phyloP scores from a whole-genome alignment of 2,329 filamentous ascomycete species.

The Monosporascus sp. region DNA sequence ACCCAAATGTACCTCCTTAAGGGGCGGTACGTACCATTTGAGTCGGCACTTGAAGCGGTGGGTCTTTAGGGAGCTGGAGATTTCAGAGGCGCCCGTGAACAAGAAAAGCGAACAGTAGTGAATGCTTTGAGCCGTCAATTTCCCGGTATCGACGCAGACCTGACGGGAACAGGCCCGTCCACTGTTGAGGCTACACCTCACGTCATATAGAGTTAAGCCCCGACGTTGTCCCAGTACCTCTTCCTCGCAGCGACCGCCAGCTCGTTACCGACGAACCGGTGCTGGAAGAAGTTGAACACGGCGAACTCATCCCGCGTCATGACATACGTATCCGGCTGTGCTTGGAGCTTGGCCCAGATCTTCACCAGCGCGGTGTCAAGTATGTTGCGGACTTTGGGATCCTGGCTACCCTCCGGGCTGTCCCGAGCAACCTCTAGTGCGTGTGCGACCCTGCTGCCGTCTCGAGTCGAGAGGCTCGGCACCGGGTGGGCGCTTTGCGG shows the following conservation, averaged over 20 bases:
- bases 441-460: slow-evolving; percentile 49
- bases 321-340: slow-evolving; percentile 64
- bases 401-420: slow-evolving; percentile 59
- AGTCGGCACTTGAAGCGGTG: too few relatives aligned
- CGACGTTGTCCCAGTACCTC: slow-evolving; percentile 48
- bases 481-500: slow-evolving; percentile 2
- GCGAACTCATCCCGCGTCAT: slow-evolving; percentile 75
- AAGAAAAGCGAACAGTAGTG: too few relatives aligned
- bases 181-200: not conserved
- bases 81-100: too few relatives aligned
- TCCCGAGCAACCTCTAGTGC: slow-evolving; percentile 75
- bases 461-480: slow-evolving; percentile 1
- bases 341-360: slow-evolving; percentile 65
- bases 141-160: too few relatives aligned
- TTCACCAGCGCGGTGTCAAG: slow-evolving; percentile 60
- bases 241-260: slow-evolving; percentile 43
- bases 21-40: too few relatives aligned
- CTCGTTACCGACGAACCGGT: slow-evolving; percentile 54
- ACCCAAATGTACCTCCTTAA: too few relatives aligned
- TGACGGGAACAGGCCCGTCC: not conserved
- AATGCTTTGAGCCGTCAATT: too few relatives aligned
- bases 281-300: slow-evolving; percentile 80
- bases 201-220: slow-evolving; percentile 2
- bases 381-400: slow-evolving; percentile 57
- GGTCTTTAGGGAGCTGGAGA: too few relatives aligned